These are phyloP conservation scores for Penicillium desertorum DNA, from an alignment of 495 filamentous ascomycete species.

Conservation along the genomic window DNA sequence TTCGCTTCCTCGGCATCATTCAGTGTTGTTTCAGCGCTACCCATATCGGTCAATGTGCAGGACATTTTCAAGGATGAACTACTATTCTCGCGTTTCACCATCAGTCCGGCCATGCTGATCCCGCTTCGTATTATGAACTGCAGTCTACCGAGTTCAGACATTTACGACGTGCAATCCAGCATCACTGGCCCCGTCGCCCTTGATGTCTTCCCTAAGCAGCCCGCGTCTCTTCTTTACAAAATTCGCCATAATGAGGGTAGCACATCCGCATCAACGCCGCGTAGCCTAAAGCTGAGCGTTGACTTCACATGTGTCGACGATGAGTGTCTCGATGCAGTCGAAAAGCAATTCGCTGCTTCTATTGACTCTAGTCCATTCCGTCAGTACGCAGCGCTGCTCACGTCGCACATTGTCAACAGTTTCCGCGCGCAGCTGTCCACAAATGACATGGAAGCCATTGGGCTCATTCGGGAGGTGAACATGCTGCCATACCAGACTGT, in stretches of 20 bases:
- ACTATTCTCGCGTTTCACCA: conserved; percentile 85
- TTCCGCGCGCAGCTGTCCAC: conserved; percentile 53
- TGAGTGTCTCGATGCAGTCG: conserved; percentile 45
- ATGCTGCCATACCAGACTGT: conserved; percentile 39
- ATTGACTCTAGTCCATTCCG: conserved; percentile 46
- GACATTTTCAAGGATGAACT: conserved; percentile 85
- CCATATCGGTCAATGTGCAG: conserved; percentile 92
- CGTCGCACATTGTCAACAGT: conserved; percentile 50
- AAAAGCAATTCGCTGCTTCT: conserved; percentile 41
- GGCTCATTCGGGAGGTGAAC: conserved; percentile 46
- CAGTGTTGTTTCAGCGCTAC: conserved; percentile 66
- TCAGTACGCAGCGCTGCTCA: conserved; percentile 48
- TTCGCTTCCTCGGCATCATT: conserved; percentile 68
- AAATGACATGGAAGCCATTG: conserved; percentile 56
- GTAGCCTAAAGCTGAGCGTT: conserved; percentile 64
- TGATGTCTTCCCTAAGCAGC: conserved; percentile 75
- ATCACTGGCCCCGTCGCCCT: conserved; percentile 54
- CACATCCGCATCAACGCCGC: conserved; percentile 41
- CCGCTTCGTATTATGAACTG: conserved; percentile 74
- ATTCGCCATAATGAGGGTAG: conserved; percentile 46
- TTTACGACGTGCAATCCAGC: conserved; percentile 65
- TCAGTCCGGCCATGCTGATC: conserved; percentile 70
- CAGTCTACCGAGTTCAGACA: conserved; percentile 64
- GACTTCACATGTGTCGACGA: conserved; percentile 79
- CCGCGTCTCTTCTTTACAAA: conserved; percentile 79